phyloP scores from a whole-genome alignment of 352 stramenopile species.

The Pythium periplocum region DNA sequence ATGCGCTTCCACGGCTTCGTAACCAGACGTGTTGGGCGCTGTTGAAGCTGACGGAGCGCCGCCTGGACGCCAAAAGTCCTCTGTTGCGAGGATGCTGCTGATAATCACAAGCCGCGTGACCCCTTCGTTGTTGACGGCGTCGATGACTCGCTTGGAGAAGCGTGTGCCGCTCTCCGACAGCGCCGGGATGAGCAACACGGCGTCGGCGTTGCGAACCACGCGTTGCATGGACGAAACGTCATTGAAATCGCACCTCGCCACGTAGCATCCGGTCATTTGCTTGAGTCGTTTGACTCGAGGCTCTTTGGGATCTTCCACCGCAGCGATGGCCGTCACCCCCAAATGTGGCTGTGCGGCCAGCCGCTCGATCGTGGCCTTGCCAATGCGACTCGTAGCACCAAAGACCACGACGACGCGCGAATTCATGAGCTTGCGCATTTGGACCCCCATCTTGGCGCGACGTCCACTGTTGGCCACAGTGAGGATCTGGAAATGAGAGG shows the following conservation, averaged over 20 bases:
- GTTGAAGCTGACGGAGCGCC: conserved; percentile 10
- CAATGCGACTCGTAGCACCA: conserved; percentile 62
- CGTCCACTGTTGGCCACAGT: too few relatives aligned
- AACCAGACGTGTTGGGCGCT: conserved; percentile 22
- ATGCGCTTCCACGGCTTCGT: conserved; percentile 66
- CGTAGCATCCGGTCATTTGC: conserved; percentile 41
- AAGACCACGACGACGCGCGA: conserved; percentile 71
- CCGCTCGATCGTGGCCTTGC: conserved; percentile 44
- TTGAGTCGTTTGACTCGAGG: conserved; percentile 46
- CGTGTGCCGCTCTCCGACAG: conserved; percentile 48
- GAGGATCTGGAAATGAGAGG: too few relatives aligned
- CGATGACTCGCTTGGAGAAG: conserved; percentile 64
- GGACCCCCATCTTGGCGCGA: conserved; percentile 11
- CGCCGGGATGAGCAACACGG: conserved; percentile 58
- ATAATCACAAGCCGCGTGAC: conserved; percentile 54
- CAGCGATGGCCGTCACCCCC: conserved; percentile 45
- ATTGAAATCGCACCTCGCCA: conserved; percentile 53
- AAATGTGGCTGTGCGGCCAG: conserved; percentile 33
- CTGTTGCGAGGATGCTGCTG: conserved; percentile 54
- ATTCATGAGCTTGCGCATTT: conserved; percentile 53
- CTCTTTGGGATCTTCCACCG: conserved; percentile 52
- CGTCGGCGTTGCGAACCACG: conserved; percentile 61
- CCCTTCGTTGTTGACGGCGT: conserved; percentile 40
- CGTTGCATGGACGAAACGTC: conserved; percentile 40
- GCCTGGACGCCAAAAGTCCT: conserved; percentile 22